Evolutionary conservation across 768 basidiomycete genomes (phyloP), one percentile per base, ranked within the genome.

Genomic region (Boletellus ananas): DNA sequence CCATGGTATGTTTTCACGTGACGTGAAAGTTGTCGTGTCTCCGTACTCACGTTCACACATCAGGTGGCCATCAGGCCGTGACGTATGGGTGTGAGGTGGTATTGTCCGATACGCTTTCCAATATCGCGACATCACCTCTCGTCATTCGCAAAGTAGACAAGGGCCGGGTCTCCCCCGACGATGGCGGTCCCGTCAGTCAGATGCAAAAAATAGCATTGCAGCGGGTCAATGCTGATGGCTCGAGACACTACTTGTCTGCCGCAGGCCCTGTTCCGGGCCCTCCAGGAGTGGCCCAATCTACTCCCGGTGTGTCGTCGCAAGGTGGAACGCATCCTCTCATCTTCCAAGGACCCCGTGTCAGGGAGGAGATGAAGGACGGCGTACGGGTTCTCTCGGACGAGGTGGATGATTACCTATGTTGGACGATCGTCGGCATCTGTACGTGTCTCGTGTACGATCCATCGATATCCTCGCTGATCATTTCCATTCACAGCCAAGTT

Each of bases 381-480:
- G 76, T 81, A 42, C 80, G 80, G 47, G 70, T 83, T 29, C 80
- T 90, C 47, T 85, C 82, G 20, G 93, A 95, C 59, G 89, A 92
- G 68, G 90, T 96, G 6, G 93, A 96, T 64, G 94, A 96, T 64
- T 94, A 92, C 74, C 72, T 94, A 50, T 92, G 90, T 62, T 96
- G 94, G 94, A 92, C 91, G 12, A 94, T 96, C 58, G 91, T 93
- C 56, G 91, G 94, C 34, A 94, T 95, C 45, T 91, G 94, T 94
- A 70, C 69, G 87, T 73, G 54, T 60, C 18, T 51, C 42, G 51
- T 48, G 42, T 23, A 40, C 42, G 47, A 16, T 44, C 38, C 43
- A 23, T 41, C 11, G 41, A 25, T 52, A 49, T 44, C 48, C 43
- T 52, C 49, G 55, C 56, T 60, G 40, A 70, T 58, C 45, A 50